These are phyloP conservation scores for Monilinia polystroma DNA, from an alignment of 2,329 filamentous ascomycete species.

Conservation along the genomic window DNA sequence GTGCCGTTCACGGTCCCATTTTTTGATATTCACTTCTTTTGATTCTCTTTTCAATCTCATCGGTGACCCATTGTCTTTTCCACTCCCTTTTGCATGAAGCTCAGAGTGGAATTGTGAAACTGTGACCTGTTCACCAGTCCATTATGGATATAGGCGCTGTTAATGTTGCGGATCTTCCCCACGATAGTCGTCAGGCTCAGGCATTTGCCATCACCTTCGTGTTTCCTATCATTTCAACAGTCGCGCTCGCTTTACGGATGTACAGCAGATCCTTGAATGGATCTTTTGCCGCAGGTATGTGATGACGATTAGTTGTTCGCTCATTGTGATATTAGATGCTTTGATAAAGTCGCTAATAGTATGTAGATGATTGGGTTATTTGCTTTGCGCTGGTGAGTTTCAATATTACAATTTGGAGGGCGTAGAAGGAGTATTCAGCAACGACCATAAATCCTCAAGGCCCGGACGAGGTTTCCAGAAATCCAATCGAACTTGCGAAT, in stretches of 20 bases:
- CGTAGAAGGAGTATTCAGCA: neutral
- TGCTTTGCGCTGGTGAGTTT: slow-evolving; percentile 14
- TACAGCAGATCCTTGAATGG: slow-evolving; percentile 14
- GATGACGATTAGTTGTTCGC: slow-evolving; percentile 39
- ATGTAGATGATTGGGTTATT: slow-evolving; percentile 17
- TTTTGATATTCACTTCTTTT: slow-evolving; percentile 5
- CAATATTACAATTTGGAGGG: neutral
- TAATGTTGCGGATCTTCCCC: slow-evolving; percentile 4
- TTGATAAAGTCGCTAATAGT: neutral
- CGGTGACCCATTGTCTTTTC: neutral
- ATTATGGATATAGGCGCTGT: neutral
- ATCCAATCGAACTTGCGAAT: neutral
- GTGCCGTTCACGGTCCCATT: neutral
- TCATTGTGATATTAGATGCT: neutral
- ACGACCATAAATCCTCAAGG: neutral
- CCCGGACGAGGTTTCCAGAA: neutral
- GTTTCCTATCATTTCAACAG: slow-evolving; percentile 12
- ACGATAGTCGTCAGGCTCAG: neutral
- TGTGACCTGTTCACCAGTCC: neutral
- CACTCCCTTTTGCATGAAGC: neutral
- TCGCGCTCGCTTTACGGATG: slow-evolving; percentile 8
- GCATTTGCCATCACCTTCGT: neutral
- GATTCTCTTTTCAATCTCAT: neutral
- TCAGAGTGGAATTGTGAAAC: neutral
- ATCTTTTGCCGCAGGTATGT: slow-evolving; percentile 15